Evolutionary conservation across 2,329 filamentous ascomycete species (phyloP), one percentile per base, ranked within the genome.

Genomic region (Paraconiothyrium sp.): DNA sequence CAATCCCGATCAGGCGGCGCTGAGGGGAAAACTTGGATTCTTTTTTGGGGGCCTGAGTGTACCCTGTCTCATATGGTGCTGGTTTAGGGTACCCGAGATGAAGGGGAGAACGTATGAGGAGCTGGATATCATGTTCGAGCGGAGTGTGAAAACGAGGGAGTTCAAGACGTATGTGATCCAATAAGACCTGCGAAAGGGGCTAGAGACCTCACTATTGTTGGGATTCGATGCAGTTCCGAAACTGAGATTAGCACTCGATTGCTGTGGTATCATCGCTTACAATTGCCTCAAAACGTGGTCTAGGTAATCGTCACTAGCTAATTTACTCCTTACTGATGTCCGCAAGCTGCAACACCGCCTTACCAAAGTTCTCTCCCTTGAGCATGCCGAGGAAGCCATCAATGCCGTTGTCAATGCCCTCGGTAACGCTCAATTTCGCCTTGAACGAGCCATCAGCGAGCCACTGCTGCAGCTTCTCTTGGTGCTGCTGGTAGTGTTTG

Each of bases 331-430:
- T 72, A 55, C 70, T 67, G 57, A 78, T 51, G 60, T 78, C 74
- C 37, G 77, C 75, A 69, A 90, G 87, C 83, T 92, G 91, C 71
- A 95, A 73, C 24, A 95, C 86, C 16, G 92, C 91, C 86, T 97
- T 97, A 69, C 93, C 93, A 79, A 93, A 92, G 82, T 96, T 96
- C 79, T 91, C 86, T 51, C 93, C 93, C 72, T 86, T 77, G 58
- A 95, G 84, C 83, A 96, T 89, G 13, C 88, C 91, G 13, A 94
- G 79, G 62, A 96, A 84, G 0, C 90, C 93, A 59, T 93, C 86
- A 6, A 88, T 82, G 0, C 89, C 90, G 63, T 92, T 89, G 63
- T 96, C 93, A 62, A 96, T 93, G 22, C 92, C 92, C 57, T 89
- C 84, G 0, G 90, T 93, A 60, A 91, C 81, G 70, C 85, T 82